Evolutionary conservation across 2,329 filamentous ascomycete genomes (phyloP).

Genomic region (Pseudogymnoascus sp.): DNA sequence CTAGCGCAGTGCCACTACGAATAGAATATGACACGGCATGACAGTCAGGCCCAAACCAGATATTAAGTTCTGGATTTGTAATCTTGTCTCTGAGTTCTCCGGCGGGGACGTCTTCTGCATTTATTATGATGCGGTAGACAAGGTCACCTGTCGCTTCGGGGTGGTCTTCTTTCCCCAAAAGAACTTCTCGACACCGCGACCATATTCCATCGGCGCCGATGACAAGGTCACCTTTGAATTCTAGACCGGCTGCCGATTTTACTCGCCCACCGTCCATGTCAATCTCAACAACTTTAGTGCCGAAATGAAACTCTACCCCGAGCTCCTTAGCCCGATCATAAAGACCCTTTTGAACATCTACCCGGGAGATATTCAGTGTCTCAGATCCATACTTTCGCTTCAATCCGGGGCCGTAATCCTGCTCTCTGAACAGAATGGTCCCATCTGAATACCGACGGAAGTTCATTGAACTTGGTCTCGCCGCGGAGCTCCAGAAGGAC

Average conservation of each 20-base stretch:
- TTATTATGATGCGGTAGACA: constrained; percentile 55
- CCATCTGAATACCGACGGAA: neutral
- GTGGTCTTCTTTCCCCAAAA: neutral
- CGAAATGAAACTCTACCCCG: constrained; percentile 5
- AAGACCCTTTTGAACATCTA: constrained; percentile 13
- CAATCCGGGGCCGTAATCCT: neutral
- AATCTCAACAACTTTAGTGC: neutral
- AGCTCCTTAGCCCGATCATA: constrained; percentile 9
- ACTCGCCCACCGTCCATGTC: constrained; percentile 3
- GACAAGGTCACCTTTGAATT: constrained; percentile 12
- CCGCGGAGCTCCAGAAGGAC: neutral
- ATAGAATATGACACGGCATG: constrained; percentile 59
- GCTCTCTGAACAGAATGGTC: neutral
- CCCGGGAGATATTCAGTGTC: constrained; percentile 12
- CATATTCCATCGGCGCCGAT: constrained; percentile 16
- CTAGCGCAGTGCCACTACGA: constrained; percentile 51
- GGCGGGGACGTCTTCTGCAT: constrained; percentile 40
- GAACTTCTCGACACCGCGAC: constrained; percentile 10
- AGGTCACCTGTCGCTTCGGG: constrained; percentile 36
- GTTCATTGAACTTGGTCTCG: neutral
- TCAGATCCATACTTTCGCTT: neutral
- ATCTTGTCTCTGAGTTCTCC: constrained; percentile 46
- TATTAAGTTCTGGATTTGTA: constrained; percentile 43
- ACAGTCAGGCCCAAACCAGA: constrained; percentile 56
- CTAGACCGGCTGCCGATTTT: neutral